Percentiles rank a stretch among this genome's conserved stretches.
These are phyloP conservation scores for Colletotrichum salicis DNA, from an alignment of 2,329 filamentous ascomycete species.

Conservation along the genomic window DNA sequence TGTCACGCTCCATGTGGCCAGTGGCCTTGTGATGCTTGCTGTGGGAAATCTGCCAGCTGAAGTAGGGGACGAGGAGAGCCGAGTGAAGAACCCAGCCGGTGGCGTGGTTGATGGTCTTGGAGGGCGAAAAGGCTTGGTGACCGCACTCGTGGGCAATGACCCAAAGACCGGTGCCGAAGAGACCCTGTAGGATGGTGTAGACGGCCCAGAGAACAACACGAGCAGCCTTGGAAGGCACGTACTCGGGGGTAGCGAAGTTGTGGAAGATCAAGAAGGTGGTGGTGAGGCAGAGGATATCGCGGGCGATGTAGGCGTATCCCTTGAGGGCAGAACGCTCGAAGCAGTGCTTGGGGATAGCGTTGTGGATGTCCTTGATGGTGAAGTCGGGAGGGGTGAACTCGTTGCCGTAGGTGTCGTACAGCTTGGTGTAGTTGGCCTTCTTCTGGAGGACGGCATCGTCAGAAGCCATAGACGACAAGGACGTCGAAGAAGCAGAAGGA, in stretches of 20 bases:
- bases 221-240: constrained; percentile 74
- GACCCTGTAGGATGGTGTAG: constrained; percentile 85
- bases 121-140: constrained; percentile 96
- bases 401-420: constrained; percentile 94
- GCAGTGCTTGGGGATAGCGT: constrained; percentile 98
- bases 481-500: constrained; percentile 82
- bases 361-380: constrained; percentile 96
- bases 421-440: constrained; percentile 65
- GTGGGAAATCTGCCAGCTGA: constrained; percentile 99
- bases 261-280: constrained; percentile 88
- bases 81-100: constrained; percentile 95
- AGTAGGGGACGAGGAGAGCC: constrained; percentile 90
- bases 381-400: constrained; percentile 93
- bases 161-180: constrained; percentile 95
- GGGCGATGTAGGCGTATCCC: constrained; percentile 84
- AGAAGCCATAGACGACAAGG: constrained; percentile 88
- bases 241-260: constrained; percentile 88
- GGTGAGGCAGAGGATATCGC: constrained; percentile 79
- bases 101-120: constrained; percentile 87
- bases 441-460: constrained; percentile 65
- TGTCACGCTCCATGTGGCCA: constrained; percentile 95
- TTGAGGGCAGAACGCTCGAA: constrained; percentile 84
- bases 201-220: constrained; percentile 73
- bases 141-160: constrained; percentile 98
- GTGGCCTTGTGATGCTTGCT: constrained; percentile 99